phyloP scores from a whole-genome alignment of 305 asterid genomes.

The Euphrasia arctica region DNA sequence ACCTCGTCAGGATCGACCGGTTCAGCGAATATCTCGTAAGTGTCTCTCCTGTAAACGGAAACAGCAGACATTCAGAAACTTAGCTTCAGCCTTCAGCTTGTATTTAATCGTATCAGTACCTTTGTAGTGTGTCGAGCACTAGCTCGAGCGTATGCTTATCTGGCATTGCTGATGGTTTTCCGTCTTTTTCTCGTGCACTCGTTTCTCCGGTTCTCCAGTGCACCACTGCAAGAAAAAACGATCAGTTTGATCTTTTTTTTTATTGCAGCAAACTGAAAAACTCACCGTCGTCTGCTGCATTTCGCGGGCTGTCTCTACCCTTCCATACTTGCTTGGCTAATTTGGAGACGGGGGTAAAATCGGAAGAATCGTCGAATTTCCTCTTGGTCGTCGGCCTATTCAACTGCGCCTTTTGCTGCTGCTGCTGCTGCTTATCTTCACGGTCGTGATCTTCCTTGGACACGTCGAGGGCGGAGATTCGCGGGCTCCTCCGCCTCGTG shows the following conservation, averaged over 20 bases:
- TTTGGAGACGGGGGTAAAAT: slow-evolving; percentile 27
- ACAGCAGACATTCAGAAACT: not conserved
- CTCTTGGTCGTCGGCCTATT: slow-evolving; percentile 31
- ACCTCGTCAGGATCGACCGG: slow-evolving; percentile 88
- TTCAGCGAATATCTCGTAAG: slow-evolving; percentile 70
- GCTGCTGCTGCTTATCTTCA: slow-evolving; percentile 2
- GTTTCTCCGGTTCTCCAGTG: slow-evolving; percentile 29
- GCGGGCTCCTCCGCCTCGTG: slow-evolving; percentile 50
- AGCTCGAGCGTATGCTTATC: slow-evolving; percentile 59
- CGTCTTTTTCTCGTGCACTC: slow-evolving; percentile 13
- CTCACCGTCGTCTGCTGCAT: not conserved
- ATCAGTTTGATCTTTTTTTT: no score
- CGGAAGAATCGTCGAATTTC: slow-evolving; percentile 23
- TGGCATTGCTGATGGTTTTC: slow-evolving; percentile 48
- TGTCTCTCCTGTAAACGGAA: slow-evolving; percentile 57
- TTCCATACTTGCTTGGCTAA: slow-evolving; percentile 46
- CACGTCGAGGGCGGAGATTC: slow-evolving; percentile 46
- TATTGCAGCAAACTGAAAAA: slow-evolving; percentile 20
- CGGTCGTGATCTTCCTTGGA: slow-evolving; percentile 25
- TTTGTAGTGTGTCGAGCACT: slow-evolving; percentile 68
- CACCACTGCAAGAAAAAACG: slow-evolving; percentile 20
- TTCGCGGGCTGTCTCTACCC: slow-evolving; percentile 34
- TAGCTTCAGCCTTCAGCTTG: not conserved
- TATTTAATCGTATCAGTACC: slow-evolving; percentile 33
- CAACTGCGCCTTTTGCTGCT: slow-evolving; percentile 1